Evolutionary conservation across 1,284 basidiomycete species (phyloP), one percentile per base, ranked within the genome.

Genomic region (Calocybe gambosa): DNA sequence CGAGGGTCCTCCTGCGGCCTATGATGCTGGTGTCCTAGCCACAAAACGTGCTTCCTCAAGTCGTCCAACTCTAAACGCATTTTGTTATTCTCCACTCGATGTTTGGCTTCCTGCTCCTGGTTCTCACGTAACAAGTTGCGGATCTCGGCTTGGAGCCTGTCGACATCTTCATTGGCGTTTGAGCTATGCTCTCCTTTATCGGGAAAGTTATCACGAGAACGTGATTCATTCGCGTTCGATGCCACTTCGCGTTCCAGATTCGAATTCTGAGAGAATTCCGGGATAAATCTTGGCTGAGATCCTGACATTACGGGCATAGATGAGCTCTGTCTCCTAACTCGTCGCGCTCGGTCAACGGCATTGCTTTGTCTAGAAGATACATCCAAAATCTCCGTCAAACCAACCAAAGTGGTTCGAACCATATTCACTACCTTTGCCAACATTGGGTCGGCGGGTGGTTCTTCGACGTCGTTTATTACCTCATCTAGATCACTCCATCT

Each of bases 31-130:
- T 39, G 9, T 21, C 48, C 42, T 3, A 52, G 38, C 10, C 18
- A 12, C 37, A 39, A 15, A 12, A 53, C 37, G 9, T 43, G 43
- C 39, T 12, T 50, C 34, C 42, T 42, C 43, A 53, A 15, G 18
- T 44, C 46, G 4, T 53, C 46, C 13, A 53, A 31, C 38, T 53
- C 51, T n/a, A n/a, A 3, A 8, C 44, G 43, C 43, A 53, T 48
- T 16, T 19, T 42, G 12, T 12, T 45, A 12, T 38, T 43, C 33
- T 45, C 49, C 12, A 39, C 9, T 23, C 34, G 31, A 18, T 47
- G 46, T 31, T 47, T 37, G 10, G 38, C 41, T 19, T 35, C 39
- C 43, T 42, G 23, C 43, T 44, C 43, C 7, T 39, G 33, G 23
- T 33, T 25, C 34, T 41, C 29, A 25, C 25, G 38, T 33, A 47